These are phyloP conservation scores for Trichoderma citrinoviride DNA, from an alignment of 2,329 filamentous ascomycete species.

Conservation along the genomic window DNA sequence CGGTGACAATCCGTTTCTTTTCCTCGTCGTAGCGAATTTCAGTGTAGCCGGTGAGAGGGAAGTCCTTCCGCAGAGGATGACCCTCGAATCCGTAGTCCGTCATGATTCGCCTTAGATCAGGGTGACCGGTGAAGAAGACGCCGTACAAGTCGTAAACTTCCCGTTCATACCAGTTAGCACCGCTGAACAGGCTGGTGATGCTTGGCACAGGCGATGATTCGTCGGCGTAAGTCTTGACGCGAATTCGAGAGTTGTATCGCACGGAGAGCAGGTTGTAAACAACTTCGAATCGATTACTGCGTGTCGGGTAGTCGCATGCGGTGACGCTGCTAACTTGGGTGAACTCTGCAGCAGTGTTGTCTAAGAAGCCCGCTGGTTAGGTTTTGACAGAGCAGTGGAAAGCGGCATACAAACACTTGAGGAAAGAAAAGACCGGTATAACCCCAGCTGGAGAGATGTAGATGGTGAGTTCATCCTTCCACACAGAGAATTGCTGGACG, in stretches of 20 bases:
- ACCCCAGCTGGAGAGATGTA: conserved; percentile 87
- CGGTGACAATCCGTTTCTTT: conserved; percentile 98
- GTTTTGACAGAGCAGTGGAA: background rate
- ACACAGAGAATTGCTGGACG: conserved; percentile 98
- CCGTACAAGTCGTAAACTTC: conserved; percentile 98
- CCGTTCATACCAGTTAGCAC: conserved; percentile 97
- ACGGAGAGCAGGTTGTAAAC: conserved; percentile 97
- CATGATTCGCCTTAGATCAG: conserved; percentile 96
- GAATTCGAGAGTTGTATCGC: conserved; percentile 92
- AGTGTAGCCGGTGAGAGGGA: conserved; percentile 95
- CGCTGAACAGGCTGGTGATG: conserved; percentile 81
- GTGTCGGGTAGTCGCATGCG: conserved; percentile 91
- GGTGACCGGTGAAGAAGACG: conserved; percentile 93
- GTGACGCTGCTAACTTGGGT: conserved; percentile 92
- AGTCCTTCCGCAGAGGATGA: conserved; percentile 95
- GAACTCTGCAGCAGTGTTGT: conserved; percentile 96
- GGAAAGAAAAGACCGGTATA: conserved; percentile 87
- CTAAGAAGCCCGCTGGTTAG: conserved; percentile 38
- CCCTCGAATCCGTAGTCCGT: conserved; percentile 99
- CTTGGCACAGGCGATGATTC: conserved; percentile 92
- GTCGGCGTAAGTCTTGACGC: conserved; percentile 98
- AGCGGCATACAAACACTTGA: conserved; percentile 63
- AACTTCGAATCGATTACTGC: conserved; percentile 93
- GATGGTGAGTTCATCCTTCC: conserved; percentile 97
- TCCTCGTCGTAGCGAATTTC: conserved; percentile 98